Evolutionary conservation across 2,329 filamentous ascomycete genomes (phyloP), one percentile per base, ranked within the genome.

Genomic region (Alternaria brassicae): DNA sequence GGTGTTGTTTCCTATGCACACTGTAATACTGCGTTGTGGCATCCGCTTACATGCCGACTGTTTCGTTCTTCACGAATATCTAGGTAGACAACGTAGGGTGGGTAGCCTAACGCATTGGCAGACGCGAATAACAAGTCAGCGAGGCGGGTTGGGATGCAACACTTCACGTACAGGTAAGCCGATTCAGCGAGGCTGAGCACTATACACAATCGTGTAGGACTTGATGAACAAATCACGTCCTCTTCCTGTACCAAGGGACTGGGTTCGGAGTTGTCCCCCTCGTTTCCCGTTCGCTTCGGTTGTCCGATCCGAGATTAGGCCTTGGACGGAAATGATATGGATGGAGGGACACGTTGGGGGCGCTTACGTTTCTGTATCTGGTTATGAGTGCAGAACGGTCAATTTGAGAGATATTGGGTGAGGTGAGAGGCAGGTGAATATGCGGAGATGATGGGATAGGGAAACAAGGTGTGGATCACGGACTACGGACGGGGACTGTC

Each of bases 211-310:
- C 21, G 13, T n/a, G n/a, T n/a, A n/a, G n/a, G n/a, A n/a, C n/a
- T n/a, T n/a, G n/a, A n/a, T n/a, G n/a, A n/a, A n/a, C n/a, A n/a
- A n/a, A n/a, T n/a, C n/a, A n/a, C 49, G 13, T 41, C 25, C 2
- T 48, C 32, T 12, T 23, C 13, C 30, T 12, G 23, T 41, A 41
- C 25, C 30, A 23, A 17, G 27, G 17, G 19, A n/a, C 13, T 42
- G 50, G 48, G 30, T 41, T 30, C 54, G 54, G 54, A 53, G 48
- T 53, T 40, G 5, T 8, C 39, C 53, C 54, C 54, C 42, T 36
- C 13, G 32, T 36, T 30, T 57, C 28, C 36, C 9, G 40, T 42
- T 57, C 39, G 54, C 54, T 57, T 45, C 27, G 45, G 28, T 51
- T 51, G 25, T 25, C n/a, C 19, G 17, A 41, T 32, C 54, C 37